Evolutionary conservation across 2,329 filamentous ascomycete species (phyloP), one percentile per base, ranked within the genome.

Genomic region (Fusarium paranaense): DNA sequence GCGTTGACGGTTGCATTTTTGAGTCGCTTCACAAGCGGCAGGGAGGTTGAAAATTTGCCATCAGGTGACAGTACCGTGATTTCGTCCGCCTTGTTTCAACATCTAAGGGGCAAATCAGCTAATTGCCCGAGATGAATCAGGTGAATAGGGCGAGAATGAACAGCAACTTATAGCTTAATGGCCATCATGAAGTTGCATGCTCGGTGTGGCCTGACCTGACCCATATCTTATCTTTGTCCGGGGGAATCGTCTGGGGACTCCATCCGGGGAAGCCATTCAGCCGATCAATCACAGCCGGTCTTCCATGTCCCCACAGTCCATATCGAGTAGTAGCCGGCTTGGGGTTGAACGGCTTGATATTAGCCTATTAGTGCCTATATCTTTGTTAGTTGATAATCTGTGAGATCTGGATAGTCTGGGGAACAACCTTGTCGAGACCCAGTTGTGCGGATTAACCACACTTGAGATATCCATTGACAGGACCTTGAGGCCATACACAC

Each of bases 241-340:
- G 40, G 20, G 47, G 27, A 20, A 52, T 52, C 47, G 47, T 32
- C 47, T 54, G 47, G 47, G 47, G 47, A 54, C 47, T 54, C 47
- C 47, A 54, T 54, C 47, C 27, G 47, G 47, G 47, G 47, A 54
- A 50, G 64, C 22, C 50, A 42, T 52, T 52, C 10, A 57, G 62
- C 62, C 50, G 61, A 47, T 70, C 69, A 71, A 71, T 71, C 69
- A 71, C 9, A 71, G 37, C 63, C 47, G 25, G 45, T n/a, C 59
- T 61, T 71, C 54, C 30, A 6, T 5, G 71, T 69, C 56, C 50
- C 71, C 72, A 74, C 71, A 50, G 64, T 64, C 72, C 64, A 42
- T 50, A 73, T 69, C 10, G 42, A 71, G 69, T 71, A 67, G 69
- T 70, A 61, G 71, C 35, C 22, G 47, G 30, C 25, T 33, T 42